Base-by-base conservation (phyloP, 75 land plant species). In the Sequoiadendron giganteum region DNA sequence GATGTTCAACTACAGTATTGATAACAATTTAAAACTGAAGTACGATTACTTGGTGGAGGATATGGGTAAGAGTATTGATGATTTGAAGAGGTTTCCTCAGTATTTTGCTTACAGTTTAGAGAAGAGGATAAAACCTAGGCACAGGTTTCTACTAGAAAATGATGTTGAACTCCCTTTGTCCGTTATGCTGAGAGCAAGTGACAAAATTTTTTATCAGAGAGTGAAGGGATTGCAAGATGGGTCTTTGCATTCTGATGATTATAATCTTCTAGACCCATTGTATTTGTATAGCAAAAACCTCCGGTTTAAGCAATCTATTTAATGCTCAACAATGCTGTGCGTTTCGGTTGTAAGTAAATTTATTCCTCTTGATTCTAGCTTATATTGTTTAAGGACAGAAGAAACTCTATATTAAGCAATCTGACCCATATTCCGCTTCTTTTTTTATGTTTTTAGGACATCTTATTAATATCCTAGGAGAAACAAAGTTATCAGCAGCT, bases 51-150 rank as follows among this genome's bases (percentile, higher is more conserved):
- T 96, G 76, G 88, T 93, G 13, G 89, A 89, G 61, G 97, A 91
- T 39, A 97, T 97, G 97, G 93, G 93, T 75, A 86, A 93, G 86
- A 95, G 87, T 4, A 68, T 95, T 87, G 90, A 84, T 43, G 99
- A 97, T 70, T 61, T 96, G 91, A 90, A 86, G 84, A 90, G 87
- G 73, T 97, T 96, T 77, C 99, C 99, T 21, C 96, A 97, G 88
- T 97, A 92, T 88, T 95, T 96, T 88, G 95, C 97, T 42, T 97
- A 92, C 88, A 97, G 98, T 87, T 89, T 97, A 25, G 94, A 94
- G 87, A 90, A 93, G 75, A 91, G 94, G 91, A 97, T 97, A 16
- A 91, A 89, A 90, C 96, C 96, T 30, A 92, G 99, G 89, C 96
- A 97, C 79, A 72, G 86, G 86, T 40, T 87, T 84, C 91, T 96